A percentile compares a stretch with the other conserved stretches of the same genome.
phyloP scores from a whole-genome alignment of 805 yeast genomes.

The Saccharomyces kudriavzevii region DNA sequence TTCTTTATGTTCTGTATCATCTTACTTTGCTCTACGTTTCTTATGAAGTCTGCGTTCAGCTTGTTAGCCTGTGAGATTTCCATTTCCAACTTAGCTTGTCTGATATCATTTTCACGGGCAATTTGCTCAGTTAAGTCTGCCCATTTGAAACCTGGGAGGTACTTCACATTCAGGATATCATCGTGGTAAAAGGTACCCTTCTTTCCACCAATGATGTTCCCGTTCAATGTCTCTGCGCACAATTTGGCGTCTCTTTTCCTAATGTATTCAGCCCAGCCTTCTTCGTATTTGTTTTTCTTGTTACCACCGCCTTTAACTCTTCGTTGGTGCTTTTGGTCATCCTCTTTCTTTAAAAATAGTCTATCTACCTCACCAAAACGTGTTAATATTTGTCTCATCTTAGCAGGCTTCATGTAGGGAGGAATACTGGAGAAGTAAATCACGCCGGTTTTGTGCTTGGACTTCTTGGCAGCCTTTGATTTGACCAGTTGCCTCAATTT shows the following conservation, averaged over 20 bases:
- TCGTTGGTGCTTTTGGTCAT: constrained; percentile 49
- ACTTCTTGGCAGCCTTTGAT: constrained; percentile 37
- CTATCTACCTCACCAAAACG: constrained; percentile 87
- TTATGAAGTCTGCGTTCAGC: constrained; percentile 73
- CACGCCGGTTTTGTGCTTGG: constrained; percentile 71
- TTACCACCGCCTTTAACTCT: constrained; percentile 87
- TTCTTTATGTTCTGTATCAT: constrained; percentile 58
- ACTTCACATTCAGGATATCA: constrained; percentile 85
- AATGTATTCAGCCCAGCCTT: constrained; percentile 94
- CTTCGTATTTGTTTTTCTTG: constrained; percentile 76
- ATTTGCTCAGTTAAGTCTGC: constrained; percentile 87
- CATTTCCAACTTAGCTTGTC: constrained; percentile 79
- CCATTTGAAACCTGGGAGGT: constrained; percentile 91
- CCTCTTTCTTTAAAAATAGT: constrained; percentile 81
- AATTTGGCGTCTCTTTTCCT: constrained; percentile 81
- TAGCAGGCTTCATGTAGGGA: constrained; percentile 94
- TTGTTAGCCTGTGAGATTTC: constrained; percentile 86
- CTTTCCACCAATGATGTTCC: constrained; percentile 84
- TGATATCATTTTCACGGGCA: constrained; percentile 78
- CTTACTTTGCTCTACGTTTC: constrained; percentile 79
- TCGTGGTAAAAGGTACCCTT: constrained; percentile 88
- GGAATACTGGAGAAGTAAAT: constrained; percentile 88
- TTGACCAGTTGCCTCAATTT: constrained; percentile 49
- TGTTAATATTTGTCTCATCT: constrained; percentile 69
- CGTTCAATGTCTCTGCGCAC: constrained; percentile 80